A percentile compares a stretch with the other conserved stretches of the same genome.
phyloP scores from a whole-genome alignment of 768 basidiomycete species.

The Lactarius pseudohatsudake region DNA sequence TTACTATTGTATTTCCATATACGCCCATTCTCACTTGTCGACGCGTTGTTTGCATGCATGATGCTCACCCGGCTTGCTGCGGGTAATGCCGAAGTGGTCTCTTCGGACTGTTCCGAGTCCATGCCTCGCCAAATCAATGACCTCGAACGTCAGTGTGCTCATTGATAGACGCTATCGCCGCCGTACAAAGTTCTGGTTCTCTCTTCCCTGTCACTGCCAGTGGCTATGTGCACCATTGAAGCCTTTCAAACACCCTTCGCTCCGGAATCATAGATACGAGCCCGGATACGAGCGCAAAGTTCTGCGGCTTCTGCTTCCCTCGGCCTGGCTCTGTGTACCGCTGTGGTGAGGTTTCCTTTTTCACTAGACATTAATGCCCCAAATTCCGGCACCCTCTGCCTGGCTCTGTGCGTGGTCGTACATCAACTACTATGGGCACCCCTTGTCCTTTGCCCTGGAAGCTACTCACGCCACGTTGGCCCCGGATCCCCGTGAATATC shows the following conservation, averaged over 20 bases:
- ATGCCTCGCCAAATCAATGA: too few species aligned
- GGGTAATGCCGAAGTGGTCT: not conserved
- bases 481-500: not conserved
- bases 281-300: not conserved
- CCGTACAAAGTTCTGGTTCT: too few species aligned
- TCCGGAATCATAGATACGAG: not conserved
- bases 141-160: too few species aligned
- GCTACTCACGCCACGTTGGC: not conserved
- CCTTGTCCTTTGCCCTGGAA: not conserved
- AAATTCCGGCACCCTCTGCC: not conserved
- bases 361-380: not conserved
- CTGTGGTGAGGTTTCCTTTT: not conserved
- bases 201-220: too few species aligned
- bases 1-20: constrained; percentile 7
- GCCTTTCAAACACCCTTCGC: not conserved
- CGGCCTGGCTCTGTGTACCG: not conserved
- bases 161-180: too few species aligned
- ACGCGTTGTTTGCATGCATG: not conserved
- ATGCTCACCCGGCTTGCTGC: not conserved
- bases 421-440: not conserved
- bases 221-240: too few species aligned
- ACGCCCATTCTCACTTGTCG: not conserved
- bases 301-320: not conserved
- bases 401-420: not conserved
- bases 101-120: too few species aligned